Conservation (phyloP, 305 asterid species). For the Solanum hybrid region DNA sequence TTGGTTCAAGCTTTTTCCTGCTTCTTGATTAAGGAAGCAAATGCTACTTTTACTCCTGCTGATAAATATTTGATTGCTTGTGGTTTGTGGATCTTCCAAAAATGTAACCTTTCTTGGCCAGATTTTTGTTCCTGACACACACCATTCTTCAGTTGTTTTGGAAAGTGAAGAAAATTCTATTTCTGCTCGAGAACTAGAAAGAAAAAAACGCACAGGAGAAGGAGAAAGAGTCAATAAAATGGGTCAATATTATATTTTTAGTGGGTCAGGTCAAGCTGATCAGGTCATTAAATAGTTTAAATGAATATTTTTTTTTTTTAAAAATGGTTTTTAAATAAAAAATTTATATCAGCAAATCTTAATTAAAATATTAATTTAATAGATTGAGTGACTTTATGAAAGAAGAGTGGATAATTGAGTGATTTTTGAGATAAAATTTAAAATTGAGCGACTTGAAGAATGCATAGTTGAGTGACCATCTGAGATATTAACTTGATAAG, state of each 20-base stretch:
- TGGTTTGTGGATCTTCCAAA: slow-evolving; percentile 94
- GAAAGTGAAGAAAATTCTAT: slow-evolving; percentile 43
- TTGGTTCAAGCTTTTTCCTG: slow-evolving; percentile 29
- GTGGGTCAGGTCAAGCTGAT: not conserved
- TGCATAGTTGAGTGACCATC: too few relatives aligned
- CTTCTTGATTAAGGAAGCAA: slow-evolving; percentile 22
- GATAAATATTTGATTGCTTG: slow-evolving; percentile 71
- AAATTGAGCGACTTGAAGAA: too few relatives aligned
- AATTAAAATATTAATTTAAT: too few relatives aligned
- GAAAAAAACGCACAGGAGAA: too few relatives aligned
- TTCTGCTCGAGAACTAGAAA: slow-evolving; percentile 8
- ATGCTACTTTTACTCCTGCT: slow-evolving; percentile 57
- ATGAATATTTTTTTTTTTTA: not conserved
- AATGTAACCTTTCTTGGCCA: slow-evolving; percentile 65
- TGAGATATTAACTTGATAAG: too few relatives aligned
- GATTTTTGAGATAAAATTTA: not conserved
- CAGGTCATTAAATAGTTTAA: not conserved
- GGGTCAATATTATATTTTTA: too few relatives aligned
- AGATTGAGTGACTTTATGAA: not conserved
- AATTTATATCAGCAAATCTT: too few relatives aligned
- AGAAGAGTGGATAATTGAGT: too few relatives aligned
- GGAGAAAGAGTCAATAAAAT: too few relatives aligned
- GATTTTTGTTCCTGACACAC: slow-evolving; percentile 64
- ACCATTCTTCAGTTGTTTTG: slow-evolving; percentile 45
- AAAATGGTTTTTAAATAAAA: not conserved